Evolutionary conservation across 495 filamentous ascomycete species (phyloP).

Genomic region (Trypethelium eluteriae): DNA sequence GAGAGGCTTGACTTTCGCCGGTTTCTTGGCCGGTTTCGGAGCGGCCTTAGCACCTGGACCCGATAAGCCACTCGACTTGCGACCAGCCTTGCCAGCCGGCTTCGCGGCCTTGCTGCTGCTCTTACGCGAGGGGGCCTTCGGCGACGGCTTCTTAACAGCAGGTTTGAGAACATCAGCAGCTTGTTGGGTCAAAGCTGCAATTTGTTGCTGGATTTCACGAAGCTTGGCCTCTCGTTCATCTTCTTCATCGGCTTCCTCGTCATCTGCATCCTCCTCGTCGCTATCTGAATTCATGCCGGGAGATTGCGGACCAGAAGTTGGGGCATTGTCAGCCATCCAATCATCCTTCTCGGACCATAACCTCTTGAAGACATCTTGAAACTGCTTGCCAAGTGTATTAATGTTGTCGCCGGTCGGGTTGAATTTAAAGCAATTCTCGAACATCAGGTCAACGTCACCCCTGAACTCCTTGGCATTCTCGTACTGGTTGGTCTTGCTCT

Average conservation of each 20-base stretch:
- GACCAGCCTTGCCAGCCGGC: constrained; percentile 46
- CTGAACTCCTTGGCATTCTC: constrained; percentile 78
- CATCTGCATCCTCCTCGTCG: constrained; percentile 60
- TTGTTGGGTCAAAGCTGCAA: constrained; percentile 45
- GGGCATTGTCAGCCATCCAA: constrained; percentile 69
- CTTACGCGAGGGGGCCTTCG: constrained; percentile 35
- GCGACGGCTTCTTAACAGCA: constrained; percentile 43
- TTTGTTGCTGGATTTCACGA: constrained; percentile 57
- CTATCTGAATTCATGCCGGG: constrained; percentile 50
- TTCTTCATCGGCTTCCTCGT: constrained; percentile 56
- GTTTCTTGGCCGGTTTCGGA: constrained; percentile 21
- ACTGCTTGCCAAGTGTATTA: constrained; percentile 56
- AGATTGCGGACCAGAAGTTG: constrained; percentile 42
- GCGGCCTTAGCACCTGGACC: constrained; percentile 17
- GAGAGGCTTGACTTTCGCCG: constrained; percentile 33
- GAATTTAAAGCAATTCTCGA: constrained; percentile 86
- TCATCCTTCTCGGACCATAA: constrained; percentile 67
- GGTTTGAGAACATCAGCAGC: constrained; percentile 33
- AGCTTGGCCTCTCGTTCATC: constrained; percentile 49
- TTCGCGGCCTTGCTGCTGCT: constrained; percentile 39
- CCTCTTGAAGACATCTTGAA: constrained; percentile 63
- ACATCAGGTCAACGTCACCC: constrained; percentile 69
- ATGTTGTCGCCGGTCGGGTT: constrained; percentile 75
- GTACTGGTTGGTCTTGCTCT: constrained; percentile 75
- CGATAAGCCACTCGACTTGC: constrained; percentile 34